These are phyloP conservation scores for Priceomyces haplophilus DNA, from an alignment of 805 yeast genomes.

Conservation along the genomic window DNA sequence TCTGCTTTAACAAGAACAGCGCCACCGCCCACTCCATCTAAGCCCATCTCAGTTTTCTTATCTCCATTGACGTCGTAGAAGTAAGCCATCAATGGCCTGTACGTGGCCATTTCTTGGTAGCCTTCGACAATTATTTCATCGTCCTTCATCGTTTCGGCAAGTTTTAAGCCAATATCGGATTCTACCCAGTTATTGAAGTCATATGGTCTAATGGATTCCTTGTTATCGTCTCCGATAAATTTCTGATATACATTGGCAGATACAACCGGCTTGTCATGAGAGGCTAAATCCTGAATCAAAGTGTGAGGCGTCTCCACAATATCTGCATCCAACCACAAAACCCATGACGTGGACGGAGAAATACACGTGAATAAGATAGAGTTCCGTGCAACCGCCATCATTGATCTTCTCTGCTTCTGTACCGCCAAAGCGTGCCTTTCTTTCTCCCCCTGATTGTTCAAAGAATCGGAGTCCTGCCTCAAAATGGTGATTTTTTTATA, in stretches of 20 bases:
- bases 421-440: slow-evolving; percentile 85
- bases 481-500: slow-evolving; percentile 83
- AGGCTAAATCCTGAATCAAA: slow-evolving; percentile 80
- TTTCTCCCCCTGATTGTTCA: slow-evolving; percentile 73
- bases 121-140: slow-evolving; percentile 97
- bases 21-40: slow-evolving; percentile 99
- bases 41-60: slow-evolving; percentile 63
- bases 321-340: slow-evolving; percentile 94
- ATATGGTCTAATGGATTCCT: slow-evolving; percentile 72
- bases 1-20: slow-evolving; percentile 94
- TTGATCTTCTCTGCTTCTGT: slow-evolving; percentile 84
- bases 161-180: slow-evolving; percentile 69
- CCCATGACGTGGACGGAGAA: slow-evolving; percentile 91
- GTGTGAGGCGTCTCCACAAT: slow-evolving; percentile 83
- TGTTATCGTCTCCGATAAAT: slow-evolving; percentile 55
- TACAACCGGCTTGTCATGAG: slow-evolving; percentile 81
- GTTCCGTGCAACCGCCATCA: slow-evolving; percentile 94
- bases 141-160: slow-evolving; percentile 70
- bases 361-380: slow-evolving; percentile 84
- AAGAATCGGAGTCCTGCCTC: slow-evolving; percentile 84
- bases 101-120: slow-evolving; percentile 88
- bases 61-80: slow-evolving; percentile 69
- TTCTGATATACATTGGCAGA: slow-evolving; percentile 94
- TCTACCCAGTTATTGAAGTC: slow-evolving; percentile 97
- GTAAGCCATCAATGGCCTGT: slow-evolving; percentile 91